Evolutionary conservation across 495 filamentous ascomycete genomes (phyloP).

Genomic region (Bathelium albidoporum): DNA sequence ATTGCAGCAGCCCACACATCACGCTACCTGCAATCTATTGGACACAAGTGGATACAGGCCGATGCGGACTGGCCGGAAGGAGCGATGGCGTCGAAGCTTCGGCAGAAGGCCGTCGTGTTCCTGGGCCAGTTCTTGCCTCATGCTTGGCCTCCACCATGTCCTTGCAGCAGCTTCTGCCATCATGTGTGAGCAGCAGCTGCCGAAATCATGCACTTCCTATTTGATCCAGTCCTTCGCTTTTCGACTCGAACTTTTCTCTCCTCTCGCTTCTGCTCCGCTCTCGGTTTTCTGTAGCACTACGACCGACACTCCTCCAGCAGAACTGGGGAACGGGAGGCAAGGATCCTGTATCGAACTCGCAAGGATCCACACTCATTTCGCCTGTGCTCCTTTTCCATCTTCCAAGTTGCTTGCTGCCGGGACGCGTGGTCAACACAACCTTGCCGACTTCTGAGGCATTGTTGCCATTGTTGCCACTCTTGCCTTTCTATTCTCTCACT

Average conservation of each 20-base stretch:
- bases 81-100: slow-evolving; percentile 3
- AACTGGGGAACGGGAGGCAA: background rate
- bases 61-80: background rate
- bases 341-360: background rate
- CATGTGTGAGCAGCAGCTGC: background rate
- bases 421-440: background rate
- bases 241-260: background rate
- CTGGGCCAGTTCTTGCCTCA: background rate
- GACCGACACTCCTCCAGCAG: background rate
- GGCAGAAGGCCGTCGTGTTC: background rate
- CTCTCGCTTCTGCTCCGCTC: background rate
- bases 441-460: background rate
- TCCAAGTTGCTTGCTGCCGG: background rate
- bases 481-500: background rate
- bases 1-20: background rate
- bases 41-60: background rate
- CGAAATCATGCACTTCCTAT: background rate
- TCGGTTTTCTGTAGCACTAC: background rate
- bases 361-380: background rate
- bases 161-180: background rate
- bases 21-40: background rate
- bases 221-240: background rate
- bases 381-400: background rate
- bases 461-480: background rate
- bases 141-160: background rate